Evolutionary conservation across 148 eudicot species (phyloP), one percentile per base, ranked within the genome.

Genomic region (Linanthus parryae): DNA sequence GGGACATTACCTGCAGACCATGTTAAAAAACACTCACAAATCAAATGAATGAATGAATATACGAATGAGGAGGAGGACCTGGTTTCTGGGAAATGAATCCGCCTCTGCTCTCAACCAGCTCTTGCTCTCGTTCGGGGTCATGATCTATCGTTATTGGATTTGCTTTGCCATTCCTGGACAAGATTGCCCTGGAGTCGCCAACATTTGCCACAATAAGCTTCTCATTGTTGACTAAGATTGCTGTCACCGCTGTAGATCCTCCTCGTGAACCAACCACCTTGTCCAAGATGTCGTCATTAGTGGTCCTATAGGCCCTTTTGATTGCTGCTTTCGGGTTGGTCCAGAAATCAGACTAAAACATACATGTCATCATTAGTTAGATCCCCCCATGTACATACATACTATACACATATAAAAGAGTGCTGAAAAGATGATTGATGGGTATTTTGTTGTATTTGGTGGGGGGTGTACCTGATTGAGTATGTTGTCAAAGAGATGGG

Each of bases 261-360:
- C 80, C 85, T 38, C 68, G 47, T 15, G 68, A 61, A 14, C 59
- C 72, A 34, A 41, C 67, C 22, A 78, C 70, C 43, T 63, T 59
- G 23, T 66, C 66, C 51, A 77, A 59, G 14, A 84, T 72, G 45
- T 80, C 70, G 14, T 66, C 67, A 58, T 80, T 73, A 5, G 71
- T 70, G 1, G 36, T 63, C 68, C 35, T 53, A 47, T 65, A 81
- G 44, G 83, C 82, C 51, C 60, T 75, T 57, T 58, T 78, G 35
- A 78, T 67, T 1, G 82, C 84, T 3, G 57, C 26, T 46, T 64
- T 59, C 2, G 85, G 88, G 44, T 63, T 53, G 5, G 40, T 61
- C 78, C 76, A 75, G 48, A 84, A 81, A 52, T 81, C 83, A 50
- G 68, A 59, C 88, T 82, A 13, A n/a, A n/a, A n/a, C n/a, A n/a